These are phyloP conservation scores for Sordariomycetes sp. DNA, from an alignment of 2,329 filamentous ascomycete genomes.

Conservation along the genomic window DNA sequence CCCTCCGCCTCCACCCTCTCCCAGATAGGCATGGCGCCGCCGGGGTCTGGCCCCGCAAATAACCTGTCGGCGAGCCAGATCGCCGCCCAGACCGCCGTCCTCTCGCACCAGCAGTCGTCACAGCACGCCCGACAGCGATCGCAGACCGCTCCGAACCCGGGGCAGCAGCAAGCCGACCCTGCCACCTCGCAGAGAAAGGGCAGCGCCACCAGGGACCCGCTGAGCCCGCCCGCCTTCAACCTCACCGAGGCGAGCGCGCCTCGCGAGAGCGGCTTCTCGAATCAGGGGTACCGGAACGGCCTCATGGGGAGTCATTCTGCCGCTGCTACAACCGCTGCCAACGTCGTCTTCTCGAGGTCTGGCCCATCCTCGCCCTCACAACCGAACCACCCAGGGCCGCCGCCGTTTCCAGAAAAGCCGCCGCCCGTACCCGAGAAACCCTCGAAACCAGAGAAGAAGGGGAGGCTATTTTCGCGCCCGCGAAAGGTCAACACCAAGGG, in stretches of 20 bases:
- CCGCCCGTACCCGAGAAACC: conserved; percentile 44
- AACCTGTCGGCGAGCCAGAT: conserved; percentile 61
- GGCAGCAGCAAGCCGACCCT: neutral
- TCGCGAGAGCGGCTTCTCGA: conserved; percentile 41
- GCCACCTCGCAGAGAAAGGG: neutral
- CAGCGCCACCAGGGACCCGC: conserved; percentile 30
- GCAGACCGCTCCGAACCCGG: conserved; percentile 55
- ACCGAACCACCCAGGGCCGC: conserved; percentile 25
- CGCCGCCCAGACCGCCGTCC: conserved; percentile 67
- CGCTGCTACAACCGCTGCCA: conserved; percentile 61
- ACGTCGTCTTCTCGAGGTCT: conserved; percentile 61
- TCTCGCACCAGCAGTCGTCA: conserved; percentile 43
- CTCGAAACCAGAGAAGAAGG: conserved; percentile 58
- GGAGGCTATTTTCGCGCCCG: conserved; percentile 71
- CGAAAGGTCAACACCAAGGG: conserved; percentile 65
- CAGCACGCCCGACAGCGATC: conserved; percentile 56
- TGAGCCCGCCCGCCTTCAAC: conserved; percentile 52
- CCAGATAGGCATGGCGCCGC: conserved; percentile 25
- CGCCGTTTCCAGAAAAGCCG: conserved; percentile 19
- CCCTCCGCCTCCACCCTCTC: conserved; percentile 48
- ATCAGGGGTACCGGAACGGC: conserved; percentile 48
- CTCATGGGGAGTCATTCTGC: conserved; percentile 48
- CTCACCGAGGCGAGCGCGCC: conserved; percentile 55
- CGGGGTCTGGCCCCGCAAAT: conserved; percentile 27
- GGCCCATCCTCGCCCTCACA: conserved; percentile 39